Percentiles rank a stretch among this genome's conserved stretches.
These are phyloP conservation scores for Penicillium sp. DNA, from an alignment of 2,329 filamentous ascomycete genomes.

Conservation along the genomic window DNA sequence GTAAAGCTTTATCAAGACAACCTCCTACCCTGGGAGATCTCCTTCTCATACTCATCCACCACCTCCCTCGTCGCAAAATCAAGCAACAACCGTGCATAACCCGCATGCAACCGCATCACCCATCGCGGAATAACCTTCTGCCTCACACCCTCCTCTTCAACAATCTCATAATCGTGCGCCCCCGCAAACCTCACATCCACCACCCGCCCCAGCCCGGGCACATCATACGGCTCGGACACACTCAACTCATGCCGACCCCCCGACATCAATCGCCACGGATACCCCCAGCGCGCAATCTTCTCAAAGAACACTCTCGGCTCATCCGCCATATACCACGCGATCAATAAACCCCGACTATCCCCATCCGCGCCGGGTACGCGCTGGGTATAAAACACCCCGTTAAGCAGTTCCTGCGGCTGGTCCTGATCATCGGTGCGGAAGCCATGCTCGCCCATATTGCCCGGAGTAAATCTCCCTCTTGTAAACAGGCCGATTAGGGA, in stretches of 20 bases:
- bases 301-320: constrained; percentile 28
- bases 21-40: neutral
- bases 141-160: constrained; percentile 18
- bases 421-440: constrained; percentile 10
- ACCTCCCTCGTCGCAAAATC: constrained; percentile 26
- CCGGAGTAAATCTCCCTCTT: constrained; percentile 10
- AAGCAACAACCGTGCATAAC: constrained; percentile 29
- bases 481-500: constrained; percentile 20
- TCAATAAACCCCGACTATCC: constrained; percentile 22
- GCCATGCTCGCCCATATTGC: constrained; percentile 21
- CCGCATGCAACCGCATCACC: constrained; percentile 25
- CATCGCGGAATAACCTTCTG: constrained; percentile 31
- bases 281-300: constrained; percentile 29
- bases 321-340: constrained; percentile 23
- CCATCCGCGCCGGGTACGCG: constrained; percentile 1
- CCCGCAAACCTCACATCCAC: constrained; percentile 31
- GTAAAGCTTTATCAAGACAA: neutral
- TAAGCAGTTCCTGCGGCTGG: constrained; percentile 17
- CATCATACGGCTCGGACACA: constrained; percentile 25
- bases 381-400: constrained; percentile 23
- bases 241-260: constrained; percentile 31
- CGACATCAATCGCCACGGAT: constrained; percentile 31
- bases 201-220: constrained; percentile 9
- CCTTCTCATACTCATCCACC: neutral
- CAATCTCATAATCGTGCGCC: constrained; percentile 31